Base-by-base conservation (phyloP, 345 rosid genomes). In the Atalantia buxifolia region DNA sequence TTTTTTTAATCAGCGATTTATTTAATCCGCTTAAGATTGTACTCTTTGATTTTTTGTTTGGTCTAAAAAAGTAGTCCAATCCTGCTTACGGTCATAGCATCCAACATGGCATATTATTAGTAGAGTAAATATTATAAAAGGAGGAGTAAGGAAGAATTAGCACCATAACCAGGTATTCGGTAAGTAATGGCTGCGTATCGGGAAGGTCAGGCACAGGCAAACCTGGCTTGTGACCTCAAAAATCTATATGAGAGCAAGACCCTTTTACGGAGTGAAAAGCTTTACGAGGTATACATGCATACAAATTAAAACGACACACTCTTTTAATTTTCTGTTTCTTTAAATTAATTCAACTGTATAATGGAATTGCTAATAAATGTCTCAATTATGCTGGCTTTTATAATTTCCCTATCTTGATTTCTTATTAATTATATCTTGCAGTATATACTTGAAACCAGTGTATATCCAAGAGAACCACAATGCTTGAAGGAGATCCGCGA, bases 401-500 rank as follows among this genome's bases (percentile, higher is more conserved):
- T 4, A 18, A 16, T 27, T 64, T 64, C 12, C 30, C 18, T 7
- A 14, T 16, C 35, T 28, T 28, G 18, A 59, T 31, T 53, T 22
- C 19, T 50, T 31, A 14, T 9, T 14, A 13, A 25, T 72, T 75
- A 14, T 66, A n/a, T 19, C 16, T 76, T 48, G 64, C 84, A 95
- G 97, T 95, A 95, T 76, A 95, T 95, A 55, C 76, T 95, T 27
- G 97, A 95, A 84, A 95, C 98, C 0, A 92, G 99, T 73, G 99
- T 93, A 31, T 95, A 92, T 81, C 99, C 99, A 61, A 91, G 91
- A 63, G 99, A 95, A 86, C 94, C 96, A 27, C 93, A 90, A 82
- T 16, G 93, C 75, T 90, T 95, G 98, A 95, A 93, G 88, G 97
- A 95, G 84, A 94, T 93, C 45, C 87, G 99, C 21, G 97, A 95